phyloP scores from a whole-genome alignment of 768 basidiomycete genomes.

The Russula sp. region DNA sequence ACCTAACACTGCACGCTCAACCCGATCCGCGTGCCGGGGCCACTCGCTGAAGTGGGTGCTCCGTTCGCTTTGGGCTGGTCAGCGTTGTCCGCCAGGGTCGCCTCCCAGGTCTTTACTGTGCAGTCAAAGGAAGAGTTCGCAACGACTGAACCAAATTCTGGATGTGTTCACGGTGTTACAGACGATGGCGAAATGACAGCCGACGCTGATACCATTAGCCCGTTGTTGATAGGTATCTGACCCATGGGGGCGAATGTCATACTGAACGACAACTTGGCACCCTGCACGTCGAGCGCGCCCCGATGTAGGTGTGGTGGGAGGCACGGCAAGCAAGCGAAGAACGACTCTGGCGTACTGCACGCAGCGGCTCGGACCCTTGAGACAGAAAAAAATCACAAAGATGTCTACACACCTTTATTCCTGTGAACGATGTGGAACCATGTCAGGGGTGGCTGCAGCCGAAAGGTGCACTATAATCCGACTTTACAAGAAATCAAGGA shows the following conservation, averaged over 20 bases:
- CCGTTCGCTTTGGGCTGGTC: constrained; percentile 28
- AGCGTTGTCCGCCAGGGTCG: constrained; percentile 32
- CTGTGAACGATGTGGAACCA: too few relatives aligned
- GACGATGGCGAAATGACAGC: constrained; percentile 54
- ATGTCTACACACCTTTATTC: too few relatives aligned
- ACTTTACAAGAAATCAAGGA: too few relatives aligned
- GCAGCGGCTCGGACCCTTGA: too few relatives aligned
- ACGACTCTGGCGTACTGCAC: too few relatives aligned
- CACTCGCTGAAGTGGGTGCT: constrained; percentile 11
- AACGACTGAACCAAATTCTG: constrained; percentile 82
- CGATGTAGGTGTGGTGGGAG: too few relatives aligned
- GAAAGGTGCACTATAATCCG: too few relatives aligned
- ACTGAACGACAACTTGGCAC: constrained; percentile 58
- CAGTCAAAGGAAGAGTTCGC: constrained; percentile 88
- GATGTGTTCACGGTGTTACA: constrained; percentile 76
- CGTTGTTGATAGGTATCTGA: constrained; percentile 57
- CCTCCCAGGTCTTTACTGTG: constrained; percentile 90
- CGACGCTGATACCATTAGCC: constrained; percentile 77
- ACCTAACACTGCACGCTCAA: constrained; percentile 68
- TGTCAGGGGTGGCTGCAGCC: too few relatives aligned
- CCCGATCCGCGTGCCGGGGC: constrained; percentile 47
- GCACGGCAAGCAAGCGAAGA: too few relatives aligned
- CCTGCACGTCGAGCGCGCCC: too few relatives aligned
- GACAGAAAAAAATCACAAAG: too few relatives aligned
- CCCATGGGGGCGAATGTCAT: constrained; percentile 77